These are phyloP conservation scores for Tetrapisispora pingtungensis DNA, from an alignment of 805 yeast genomes.

Conservation along the genomic window DNA sequence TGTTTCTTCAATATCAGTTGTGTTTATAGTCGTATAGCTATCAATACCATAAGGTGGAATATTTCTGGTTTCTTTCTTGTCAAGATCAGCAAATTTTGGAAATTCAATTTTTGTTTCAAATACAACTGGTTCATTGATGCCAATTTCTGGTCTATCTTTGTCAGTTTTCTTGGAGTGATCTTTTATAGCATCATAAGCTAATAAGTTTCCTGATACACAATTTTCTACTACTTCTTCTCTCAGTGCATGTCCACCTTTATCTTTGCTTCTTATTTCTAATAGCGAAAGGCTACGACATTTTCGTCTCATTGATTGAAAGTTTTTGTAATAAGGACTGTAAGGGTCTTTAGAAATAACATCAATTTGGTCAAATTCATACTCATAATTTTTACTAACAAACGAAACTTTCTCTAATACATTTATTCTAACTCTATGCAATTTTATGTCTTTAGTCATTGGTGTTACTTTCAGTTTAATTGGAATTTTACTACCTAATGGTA, in stretches of 20 bases:
- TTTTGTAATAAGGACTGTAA: constrained; percentile 29
- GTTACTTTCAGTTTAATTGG: constrained; percentile 55
- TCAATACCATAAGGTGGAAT: constrained; percentile 31
- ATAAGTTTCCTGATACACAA: constrained; percentile 50
- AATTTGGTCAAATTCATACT: constrained; percentile 47
- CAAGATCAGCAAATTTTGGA: constrained; percentile 25
- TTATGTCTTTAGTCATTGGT: constrained; percentile 55
- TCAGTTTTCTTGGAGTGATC: constrained; percentile 1
- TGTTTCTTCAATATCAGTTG: constrained; percentile 11
- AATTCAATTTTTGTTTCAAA: constrained; percentile 25
- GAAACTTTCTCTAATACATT: constrained; percentile 61
- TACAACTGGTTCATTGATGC: constrained; percentile 21
- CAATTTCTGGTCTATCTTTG: constrained; percentile 27
- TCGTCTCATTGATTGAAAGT: constrained; percentile 24
- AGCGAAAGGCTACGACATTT: constrained; percentile 49
- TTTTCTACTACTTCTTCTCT: constrained; percentile 48
- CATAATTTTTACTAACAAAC: constrained; percentile 47
- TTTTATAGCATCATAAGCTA: constrained; percentile 37
- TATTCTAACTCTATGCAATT: constrained; percentile 53
- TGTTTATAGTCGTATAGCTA: constrained; percentile 10
- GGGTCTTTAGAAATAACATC: constrained; percentile 29
- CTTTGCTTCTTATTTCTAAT: constrained; percentile 56
- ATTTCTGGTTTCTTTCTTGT: constrained; percentile 17
- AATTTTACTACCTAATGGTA: constrained; percentile 51
- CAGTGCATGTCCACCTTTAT: constrained; percentile 38